Percentiles rank a stretch among this genome's conserved stretches.
These are phyloP conservation scores for Xylaria cubensis DNA, from an alignment of 495 filamentous ascomycete genomes.

Conservation along the genomic window DNA sequence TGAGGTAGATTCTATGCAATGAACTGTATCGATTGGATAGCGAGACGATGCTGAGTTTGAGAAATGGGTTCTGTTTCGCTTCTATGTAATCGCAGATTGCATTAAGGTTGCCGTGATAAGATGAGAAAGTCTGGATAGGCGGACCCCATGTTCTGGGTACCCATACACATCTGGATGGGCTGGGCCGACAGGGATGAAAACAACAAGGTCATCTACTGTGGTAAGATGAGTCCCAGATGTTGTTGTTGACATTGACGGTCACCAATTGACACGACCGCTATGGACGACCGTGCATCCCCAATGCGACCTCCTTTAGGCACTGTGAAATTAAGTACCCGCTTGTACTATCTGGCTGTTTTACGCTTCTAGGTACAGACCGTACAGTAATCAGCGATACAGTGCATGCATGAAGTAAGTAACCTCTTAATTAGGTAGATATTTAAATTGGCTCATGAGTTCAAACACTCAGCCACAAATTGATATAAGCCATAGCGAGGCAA, in stretches of 20 bases:
- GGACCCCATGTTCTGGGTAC: constrained; percentile 12
- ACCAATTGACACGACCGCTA: constrained; percentile 17
- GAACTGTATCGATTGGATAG: constrained; percentile 21
- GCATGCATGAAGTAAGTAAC: background rate
- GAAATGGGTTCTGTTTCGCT: constrained; percentile 13
- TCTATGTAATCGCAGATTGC: constrained; percentile 20
- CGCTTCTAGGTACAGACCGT: background rate
- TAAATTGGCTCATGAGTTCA: background rate
- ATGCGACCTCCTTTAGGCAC: background rate
- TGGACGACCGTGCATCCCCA: constrained; percentile 1
- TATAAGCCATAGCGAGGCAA: background rate
- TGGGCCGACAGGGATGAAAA: constrained; percentile 14
- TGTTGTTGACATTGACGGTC: constrained; percentile 21
- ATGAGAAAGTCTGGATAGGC: constrained; percentile 17
- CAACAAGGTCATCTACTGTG: background rate
- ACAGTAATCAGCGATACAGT: background rate
- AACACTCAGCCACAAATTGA: constrained; percentile 1
- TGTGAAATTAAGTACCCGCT: background rate
- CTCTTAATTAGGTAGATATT: background rate
- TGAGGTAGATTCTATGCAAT: constrained; percentile 10
- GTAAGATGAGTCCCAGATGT: background rate
- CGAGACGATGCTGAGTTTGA: constrained; percentile 20
- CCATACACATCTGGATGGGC: constrained; percentile 14
- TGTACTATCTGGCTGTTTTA: background rate
- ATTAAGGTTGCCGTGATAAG: constrained; percentile 20